These are phyloP conservation scores for Dunaliella primolecta DNA, from an alignment of 139 green algal genomes.

Conservation along the genomic window DNA sequence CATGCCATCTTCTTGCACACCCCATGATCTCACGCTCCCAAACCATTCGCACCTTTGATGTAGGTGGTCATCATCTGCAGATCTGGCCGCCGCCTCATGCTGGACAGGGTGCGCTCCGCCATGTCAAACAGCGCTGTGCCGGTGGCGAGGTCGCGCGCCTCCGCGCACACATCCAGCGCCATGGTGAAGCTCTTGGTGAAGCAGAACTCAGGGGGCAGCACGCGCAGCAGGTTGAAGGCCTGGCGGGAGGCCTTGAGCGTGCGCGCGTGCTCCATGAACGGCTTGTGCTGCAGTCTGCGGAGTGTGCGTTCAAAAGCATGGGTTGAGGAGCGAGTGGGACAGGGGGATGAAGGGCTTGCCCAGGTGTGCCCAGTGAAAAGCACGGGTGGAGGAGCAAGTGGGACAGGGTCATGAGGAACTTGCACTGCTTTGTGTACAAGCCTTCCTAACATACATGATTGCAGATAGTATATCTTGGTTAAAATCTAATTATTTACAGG, in stretches of 20 bases:
- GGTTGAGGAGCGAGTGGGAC: not conserved
- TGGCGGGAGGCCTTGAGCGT: not conserved
- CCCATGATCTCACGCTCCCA: too few species aligned
- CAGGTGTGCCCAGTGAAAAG: too few species aligned
- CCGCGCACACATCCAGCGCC: slow-evolving; percentile 21
- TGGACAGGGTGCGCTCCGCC: not conserved
- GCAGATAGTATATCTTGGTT: too few species aligned
- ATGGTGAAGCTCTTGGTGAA: slow-evolving; percentile 3
- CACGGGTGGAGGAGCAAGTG: too few species aligned
- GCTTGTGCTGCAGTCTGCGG: slow-evolving; percentile 5
- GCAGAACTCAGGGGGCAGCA: slow-evolving; percentile 8
- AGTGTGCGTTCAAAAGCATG: not conserved
- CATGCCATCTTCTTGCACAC: too few species aligned
- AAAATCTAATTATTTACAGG: too few species aligned
- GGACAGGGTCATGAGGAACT: too few species aligned
- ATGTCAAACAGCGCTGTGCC: slow-evolving; percentile 25
- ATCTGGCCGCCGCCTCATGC: slow-evolving; percentile 4
- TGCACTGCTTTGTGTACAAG: too few species aligned
- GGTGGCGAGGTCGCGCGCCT: slow-evolving; percentile 11
- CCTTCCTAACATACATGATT: too few species aligned
- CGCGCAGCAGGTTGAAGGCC: not conserved
- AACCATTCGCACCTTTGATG: slow-evolving; percentile 34
- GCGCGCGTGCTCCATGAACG: not conserved
- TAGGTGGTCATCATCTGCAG: slow-evolving; percentile 24
- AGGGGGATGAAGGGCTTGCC: too few species aligned